Evolutionary conservation across 345 rosid genomes (phyloP), one percentile per base, ranked within the genome.

Genomic region (Melaleuca alternifolia): DNA sequence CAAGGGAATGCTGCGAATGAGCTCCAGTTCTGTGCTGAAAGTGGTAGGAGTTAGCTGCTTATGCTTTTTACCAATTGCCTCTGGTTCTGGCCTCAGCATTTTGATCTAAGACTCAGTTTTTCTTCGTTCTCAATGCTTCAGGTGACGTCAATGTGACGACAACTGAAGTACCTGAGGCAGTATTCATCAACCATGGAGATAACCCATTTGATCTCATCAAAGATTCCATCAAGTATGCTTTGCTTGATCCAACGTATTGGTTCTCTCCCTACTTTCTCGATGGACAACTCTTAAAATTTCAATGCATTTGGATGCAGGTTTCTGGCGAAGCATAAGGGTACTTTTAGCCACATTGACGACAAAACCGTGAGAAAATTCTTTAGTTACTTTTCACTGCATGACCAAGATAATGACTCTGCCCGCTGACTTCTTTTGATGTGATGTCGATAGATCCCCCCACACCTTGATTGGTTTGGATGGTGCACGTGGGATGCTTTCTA

Each of bases 401-500:
- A 37, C 79, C 79, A 54, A 76, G 41, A 24, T 18, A 44, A 50
- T 26, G 21, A 16, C 28, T 26, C 50, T 15, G 24, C 7, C 77
- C 5, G 14, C 54, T 21, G 44, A 48, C 37, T 87, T 75, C 33
- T 59, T 71, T 71, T 0, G 0, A 71, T 18, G 18, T 41, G 24
- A 71, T 71, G 48, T 18, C 9, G 11, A 26, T 21, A 94, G 98
- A 87, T 92, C 85, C 95, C 96, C 33, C 85, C 87, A 53, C 93
- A 93, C 89, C 84, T 95, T 85, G 94, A 95, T 89, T 93, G 93
- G 95, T 93, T 95, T 76, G 95, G 96, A 62, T 94, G 94, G 98
- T 94, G 95, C 91, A 94, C 95, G 18, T 94, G 95, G 98, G 98
- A 95, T 91, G 96, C 96, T 30, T 94, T 95, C 83, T 94, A 95